A percentile compares a stretch with the other conserved stretches of the same genome.
phyloP scores from a whole-genome alignment of 371 early-diverging fungal genomes.

The Parasitella parasitica region DNA sequence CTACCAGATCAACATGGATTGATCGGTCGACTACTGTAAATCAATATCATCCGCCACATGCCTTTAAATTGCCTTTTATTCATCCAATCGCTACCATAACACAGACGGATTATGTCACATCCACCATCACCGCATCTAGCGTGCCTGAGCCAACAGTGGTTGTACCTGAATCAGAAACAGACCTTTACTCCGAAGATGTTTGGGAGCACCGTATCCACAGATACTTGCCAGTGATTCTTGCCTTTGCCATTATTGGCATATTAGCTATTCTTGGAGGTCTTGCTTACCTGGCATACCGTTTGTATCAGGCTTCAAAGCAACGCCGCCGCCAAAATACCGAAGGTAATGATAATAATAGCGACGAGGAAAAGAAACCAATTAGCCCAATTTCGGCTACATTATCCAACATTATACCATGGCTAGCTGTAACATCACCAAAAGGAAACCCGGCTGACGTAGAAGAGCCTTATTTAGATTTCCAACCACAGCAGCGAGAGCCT shows the following conservation, averaged over 20 bases:
- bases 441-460: neutral
- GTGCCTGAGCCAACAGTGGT: neutral
- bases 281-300: slow-evolving; percentile 26
- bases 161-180: neutral
- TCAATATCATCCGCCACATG: neutral
- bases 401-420: slow-evolving; percentile 16
- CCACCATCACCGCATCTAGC: neutral
- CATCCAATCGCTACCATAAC: slow-evolving; percentile 8
- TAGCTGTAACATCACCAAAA: slow-evolving; percentile 9
- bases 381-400: slow-evolving; percentile 6
- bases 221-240: slow-evolving; percentile 28
- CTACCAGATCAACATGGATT: neutral
- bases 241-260: slow-evolving; percentile 42
- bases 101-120: slow-evolving; percentile 9
- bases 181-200: neutral
- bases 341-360: neutral
- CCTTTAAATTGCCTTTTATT: neutral
- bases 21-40: neutral
- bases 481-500: slow-evolving; percentile 13
- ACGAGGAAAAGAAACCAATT: neutral
- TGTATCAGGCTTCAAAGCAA: slow-evolving; percentile 12
- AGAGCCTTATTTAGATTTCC: neutral
- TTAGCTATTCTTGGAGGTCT: slow-evolving; percentile 20
- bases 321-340: neutral
- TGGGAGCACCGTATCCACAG: slow-evolving; percentile 14